Evolutionary conservation across 345 rosid genomes (phyloP).

Genomic region (Brassica carinata): DNA sequence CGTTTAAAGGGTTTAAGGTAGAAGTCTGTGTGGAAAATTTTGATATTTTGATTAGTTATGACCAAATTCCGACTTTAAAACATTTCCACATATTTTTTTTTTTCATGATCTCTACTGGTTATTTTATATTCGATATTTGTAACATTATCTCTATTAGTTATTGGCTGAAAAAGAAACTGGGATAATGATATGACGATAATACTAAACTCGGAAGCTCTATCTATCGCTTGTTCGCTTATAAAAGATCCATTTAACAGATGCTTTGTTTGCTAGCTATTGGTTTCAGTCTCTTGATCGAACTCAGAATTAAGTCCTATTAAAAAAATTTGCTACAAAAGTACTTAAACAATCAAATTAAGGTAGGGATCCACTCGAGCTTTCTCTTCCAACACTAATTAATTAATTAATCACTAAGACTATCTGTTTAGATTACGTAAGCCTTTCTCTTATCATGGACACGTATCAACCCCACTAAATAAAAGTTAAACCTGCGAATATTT

Average conservation of each 20-base stretch:
- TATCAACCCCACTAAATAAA: constrained; percentile 24
- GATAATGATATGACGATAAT: background rate
- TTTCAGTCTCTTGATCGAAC: background rate
- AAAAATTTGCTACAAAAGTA: background rate
- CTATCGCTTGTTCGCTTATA: background rate
- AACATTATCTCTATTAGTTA: background rate
- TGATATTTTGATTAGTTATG: constrained; percentile 17
- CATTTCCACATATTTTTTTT: background rate
- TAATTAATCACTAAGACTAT: constrained; percentile 26
- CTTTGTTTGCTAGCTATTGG: constrained; percentile 2
- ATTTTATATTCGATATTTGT: background rate
- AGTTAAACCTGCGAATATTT: background rate
- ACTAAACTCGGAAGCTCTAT: background rate
- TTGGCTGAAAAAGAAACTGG: background rate
- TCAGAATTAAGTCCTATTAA: background rate
- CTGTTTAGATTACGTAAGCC: constrained; percentile 38
- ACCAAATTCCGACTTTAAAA: constrained; percentile 13
- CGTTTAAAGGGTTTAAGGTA: background rate
- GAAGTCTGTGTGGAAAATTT: constrained; percentile 9
- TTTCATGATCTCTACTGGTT: background rate
- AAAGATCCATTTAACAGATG: background rate
- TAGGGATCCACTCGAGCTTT: constrained; percentile 32
- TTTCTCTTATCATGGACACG: constrained; percentile 16
- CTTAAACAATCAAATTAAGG: constrained; percentile 23
- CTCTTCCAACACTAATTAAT: constrained; percentile 10